Base-by-base conservation (phyloP, 768 basidiomycete species). In the Hemileccinum rubropunctum region DNA sequence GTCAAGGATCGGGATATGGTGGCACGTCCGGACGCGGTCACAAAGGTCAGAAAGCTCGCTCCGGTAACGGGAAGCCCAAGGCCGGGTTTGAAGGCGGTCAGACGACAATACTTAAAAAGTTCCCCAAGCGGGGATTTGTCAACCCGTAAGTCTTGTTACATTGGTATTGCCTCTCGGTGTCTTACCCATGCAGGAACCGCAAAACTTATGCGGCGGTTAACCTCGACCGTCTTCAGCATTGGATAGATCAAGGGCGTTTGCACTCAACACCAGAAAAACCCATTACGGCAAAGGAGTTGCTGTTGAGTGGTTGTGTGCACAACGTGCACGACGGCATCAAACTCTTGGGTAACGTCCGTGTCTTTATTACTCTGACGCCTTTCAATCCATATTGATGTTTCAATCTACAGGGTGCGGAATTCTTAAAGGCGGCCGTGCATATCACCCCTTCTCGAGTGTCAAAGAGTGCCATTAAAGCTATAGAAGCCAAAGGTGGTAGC, bases 41-140 rank as follows among this genome's bases (percentile, higher is more conserved):
- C 69, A 99, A 99, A 60, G 97, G 97, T 58, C 93, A 95, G 70
- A 95, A 94, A 52, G 86, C 97, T 33, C 83, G 95, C 54, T 83
- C 91, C 5, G 95, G 95, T 2, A 83, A 86, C 51, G 90, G 92
- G 5, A 88, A 91, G 58, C 84, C 81, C 27, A 81, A 78, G 58
- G 76, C 82, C 23, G 86, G 91, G 6, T 99, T 98, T 56, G 97
- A 98, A 69, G 97, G 97, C 64, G 97, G 97, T 54, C 95, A 98
- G 68, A 98, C 95, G 5, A 91, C 95, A 13, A 83, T 98, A 47
- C 86, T 89, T 6, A 85, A 91, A 55, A 74, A 84, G 38, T 89
- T 95, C 63, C 97, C 97, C 6, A 99, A 99, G 75, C 80, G 83
- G 41, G 97, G 97, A 40, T 98, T 98, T 68, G 81, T 86, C 51